A percentile compares a stretch with the other conserved stretches of the same genome.
Evolutionary conservation across 192 early-diverging fungal genomes (phyloP).

Genomic region (Coemansia pectinata): DNA sequence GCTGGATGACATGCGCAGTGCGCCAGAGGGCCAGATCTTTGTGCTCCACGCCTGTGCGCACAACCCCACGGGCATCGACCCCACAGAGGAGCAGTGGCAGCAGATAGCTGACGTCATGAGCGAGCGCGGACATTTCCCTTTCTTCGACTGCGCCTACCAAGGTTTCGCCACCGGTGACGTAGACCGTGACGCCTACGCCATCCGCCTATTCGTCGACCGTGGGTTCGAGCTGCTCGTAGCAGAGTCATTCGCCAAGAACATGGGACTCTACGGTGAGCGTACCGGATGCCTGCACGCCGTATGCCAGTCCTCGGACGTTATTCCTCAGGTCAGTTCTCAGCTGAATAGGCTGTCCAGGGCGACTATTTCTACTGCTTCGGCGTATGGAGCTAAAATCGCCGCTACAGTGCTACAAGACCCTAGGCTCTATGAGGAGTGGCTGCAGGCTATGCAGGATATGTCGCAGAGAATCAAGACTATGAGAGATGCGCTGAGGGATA

Average conservation of each 20-base stretch:
- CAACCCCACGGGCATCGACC: conserved; percentile 99
- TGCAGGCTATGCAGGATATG: conserved; percentile 75
- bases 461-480: conserved; percentile 88
- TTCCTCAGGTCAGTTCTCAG: conserved; percentile 73
- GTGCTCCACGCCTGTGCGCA: conserved; percentile 97
- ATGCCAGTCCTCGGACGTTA: conserved; percentile 52
- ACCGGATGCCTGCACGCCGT: conserved; percentile 86
- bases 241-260: conserved; percentile 98
- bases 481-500: conserved; percentile 69
- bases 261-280: conserved; percentile 96
- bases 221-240: conserved; percentile 91
- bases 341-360: conserved; percentile 81
- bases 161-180: conserved; percentile 95
- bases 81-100: conserved; percentile 92
- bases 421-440: conserved; percentile 83
- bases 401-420: conserved; percentile 79
- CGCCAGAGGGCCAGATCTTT: conserved; percentile 80
- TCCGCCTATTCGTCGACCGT: conserved; percentile 88
- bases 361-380: conserved; percentile 87
- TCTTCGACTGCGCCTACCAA: conserved; percentile 99
- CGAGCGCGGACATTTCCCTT: conserved; percentile 83
- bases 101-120: conserved; percentile 81
- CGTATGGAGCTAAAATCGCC: conserved; percentile 88
- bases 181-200: conserved; percentile 88
- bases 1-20: conserved; percentile 65